Conservation (phyloP, 2,329 filamentous ascomycete genomes). For the Orbilia oligospora region DNA sequence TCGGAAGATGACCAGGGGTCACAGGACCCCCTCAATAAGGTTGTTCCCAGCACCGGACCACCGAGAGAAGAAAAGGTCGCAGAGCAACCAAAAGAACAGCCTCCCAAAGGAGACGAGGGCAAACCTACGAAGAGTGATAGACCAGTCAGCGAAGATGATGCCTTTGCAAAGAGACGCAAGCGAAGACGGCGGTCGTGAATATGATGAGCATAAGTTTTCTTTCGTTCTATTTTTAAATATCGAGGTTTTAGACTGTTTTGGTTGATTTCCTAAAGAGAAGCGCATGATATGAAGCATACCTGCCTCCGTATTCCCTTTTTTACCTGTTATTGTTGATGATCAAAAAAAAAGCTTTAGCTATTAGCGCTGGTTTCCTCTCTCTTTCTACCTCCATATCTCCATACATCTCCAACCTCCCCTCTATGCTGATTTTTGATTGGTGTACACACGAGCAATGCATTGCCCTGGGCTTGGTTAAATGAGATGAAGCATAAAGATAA, state of each 20-base stretch:
- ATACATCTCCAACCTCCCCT: background rate
- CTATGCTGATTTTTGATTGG: constrained; percentile 11
- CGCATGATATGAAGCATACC: constrained; percentile 24
- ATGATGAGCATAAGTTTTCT: background rate
- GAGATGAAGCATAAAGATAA: background rate
- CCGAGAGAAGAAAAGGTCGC: constrained; percentile 1
- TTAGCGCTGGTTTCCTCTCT: constrained; percentile 11
- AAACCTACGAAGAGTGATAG: constrained; percentile 16
- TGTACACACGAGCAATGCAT: constrained; percentile 18
- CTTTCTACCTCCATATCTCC: background rate
- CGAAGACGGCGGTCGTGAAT: constrained; percentile 3
- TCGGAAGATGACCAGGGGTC: background rate
- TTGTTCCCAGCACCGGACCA: background rate
- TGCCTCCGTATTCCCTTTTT: background rate
- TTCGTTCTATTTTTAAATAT: constrained; percentile 9
- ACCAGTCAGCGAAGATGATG: constrained; percentile 32
- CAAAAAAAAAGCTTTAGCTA: constrained; percentile 14
- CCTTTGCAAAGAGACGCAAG: constrained; percentile 34
- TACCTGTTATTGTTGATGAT: constrained; percentile 4
- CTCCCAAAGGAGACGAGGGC: background rate
- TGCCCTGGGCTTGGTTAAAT: constrained; percentile 4
- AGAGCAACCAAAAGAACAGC: constrained; percentile 15
- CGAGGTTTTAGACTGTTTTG: constrained; percentile 6
- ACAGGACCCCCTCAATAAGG: constrained; percentile 1
- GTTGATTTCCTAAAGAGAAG: constrained; percentile 15